Evolutionary conservation across 2,329 filamentous ascomycete genomes (phyloP).

Genomic region (Sarocladium kiliense): DNA sequence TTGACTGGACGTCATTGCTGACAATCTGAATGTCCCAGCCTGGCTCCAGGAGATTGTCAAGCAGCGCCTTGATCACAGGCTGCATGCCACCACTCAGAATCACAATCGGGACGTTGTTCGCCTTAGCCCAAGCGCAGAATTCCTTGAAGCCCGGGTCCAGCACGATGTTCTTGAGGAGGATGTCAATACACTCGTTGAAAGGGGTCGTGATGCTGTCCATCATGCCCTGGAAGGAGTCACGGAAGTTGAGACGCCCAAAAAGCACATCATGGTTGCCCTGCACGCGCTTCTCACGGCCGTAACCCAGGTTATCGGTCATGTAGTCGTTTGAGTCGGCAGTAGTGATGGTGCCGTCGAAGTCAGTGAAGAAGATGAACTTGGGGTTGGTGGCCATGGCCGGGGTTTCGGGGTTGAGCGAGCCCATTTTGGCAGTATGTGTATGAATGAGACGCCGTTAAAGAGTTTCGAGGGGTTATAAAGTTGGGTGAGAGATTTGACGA

Average conservation of each 20-base stretch:
- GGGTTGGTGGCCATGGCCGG: slow-evolving; percentile 64
- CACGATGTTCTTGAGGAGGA: slow-evolving; percentile 75
- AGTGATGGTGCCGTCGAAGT: slow-evolving; percentile 97
- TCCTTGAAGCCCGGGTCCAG: slow-evolving; percentile 84
- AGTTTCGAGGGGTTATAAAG: neutral
- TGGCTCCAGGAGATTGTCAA: slow-evolving; percentile 64
- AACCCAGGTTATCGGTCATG: slow-evolving; percentile 90
- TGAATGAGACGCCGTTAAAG: neutral
- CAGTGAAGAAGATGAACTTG: slow-evolving; percentile 96
- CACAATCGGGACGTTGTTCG: slow-evolving; percentile 84
- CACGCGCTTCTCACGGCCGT: slow-evolving; percentile 64
- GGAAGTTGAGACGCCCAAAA: slow-evolving; percentile 64
- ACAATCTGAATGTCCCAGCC: slow-evolving; percentile 84
- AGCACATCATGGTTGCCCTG: slow-evolving; percentile 75
- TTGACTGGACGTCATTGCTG: slow-evolving; percentile 70
- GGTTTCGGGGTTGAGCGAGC: slow-evolving; percentile 36
- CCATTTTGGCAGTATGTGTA: slow-evolving; percentile 29
- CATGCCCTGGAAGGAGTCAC: slow-evolving; percentile 87
- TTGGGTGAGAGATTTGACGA: neutral
- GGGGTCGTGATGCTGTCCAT: slow-evolving; percentile 79
- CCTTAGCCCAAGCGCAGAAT: slow-evolving; percentile 79
- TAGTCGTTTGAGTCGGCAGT: slow-evolving; percentile 60
- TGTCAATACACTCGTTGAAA: slow-evolving; percentile 75
- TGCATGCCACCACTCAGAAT: slow-evolving; percentile 91
- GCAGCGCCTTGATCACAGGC: slow-evolving; percentile 79